Evolutionary conservation across 2,329 filamentous ascomycete genomes (phyloP), one percentile per base, ranked within the genome.

Genomic region (Penicillium italicum): DNA sequence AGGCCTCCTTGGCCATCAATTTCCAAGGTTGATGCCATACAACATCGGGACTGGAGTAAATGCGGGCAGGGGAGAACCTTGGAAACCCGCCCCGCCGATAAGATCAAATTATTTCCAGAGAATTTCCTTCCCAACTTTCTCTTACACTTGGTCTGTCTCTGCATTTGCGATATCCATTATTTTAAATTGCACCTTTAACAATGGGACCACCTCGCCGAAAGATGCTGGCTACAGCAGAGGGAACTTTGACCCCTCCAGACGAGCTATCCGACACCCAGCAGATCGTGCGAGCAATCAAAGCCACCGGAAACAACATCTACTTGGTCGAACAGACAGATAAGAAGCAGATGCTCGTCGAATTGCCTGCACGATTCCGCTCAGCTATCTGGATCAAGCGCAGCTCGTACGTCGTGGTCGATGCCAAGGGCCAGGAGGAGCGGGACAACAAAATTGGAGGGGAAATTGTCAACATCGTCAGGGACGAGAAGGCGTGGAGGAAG

Each of bases 301-400:
- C 88, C 41, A 88, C 91, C 64, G 93, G 93, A 63, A 96, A 96
- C 77, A 95, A 89, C 73, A 80, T 96, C 40, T 97, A 96, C 79
- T 83, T 83, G 41, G 90, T 93, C 69, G 81, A 87, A 69, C 78
- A 92, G 30, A 85, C 92, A 24, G 80, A 81, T 64, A 82, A 83
- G 56, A 82, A 85, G 66, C 76, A 81, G 7, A 74, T 93, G 37
- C 77, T 95, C 18, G 87, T 91, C 22, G 91, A 97, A 78, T 84
- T 99, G 20, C 88, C 90, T 10, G 79, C 90, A 26, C 85, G 86
- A 38, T 97, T 97, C 71, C 89, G 93, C 58, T 94, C 90, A 62
- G 94, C 90, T 2, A 90, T 97, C 61, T 97, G 91, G 90, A 89
- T 97, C 72, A 92, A 89, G 74, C 86, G 91, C 18, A 89, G 91